These are phyloP conservation scores for Hypoxylon sp. DNA, from an alignment of 2,329 filamentous ascomycete species.

Conservation along the genomic window DNA sequence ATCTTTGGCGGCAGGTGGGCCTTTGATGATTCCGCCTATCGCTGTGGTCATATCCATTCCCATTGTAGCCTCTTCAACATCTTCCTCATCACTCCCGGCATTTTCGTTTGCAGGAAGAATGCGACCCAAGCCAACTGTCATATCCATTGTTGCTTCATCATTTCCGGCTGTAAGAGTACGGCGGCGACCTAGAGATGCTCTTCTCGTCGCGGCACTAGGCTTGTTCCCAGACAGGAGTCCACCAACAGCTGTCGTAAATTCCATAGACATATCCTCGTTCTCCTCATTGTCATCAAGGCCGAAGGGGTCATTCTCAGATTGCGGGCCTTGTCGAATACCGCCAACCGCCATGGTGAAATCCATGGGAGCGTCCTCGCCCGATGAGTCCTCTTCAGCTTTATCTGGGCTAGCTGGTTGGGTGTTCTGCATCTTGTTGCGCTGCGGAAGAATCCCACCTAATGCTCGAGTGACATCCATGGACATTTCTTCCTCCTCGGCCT, in stretches of 20 bases:
- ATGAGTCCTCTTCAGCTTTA: constrained; percentile 55
- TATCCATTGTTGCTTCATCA: constrained; percentile 73
- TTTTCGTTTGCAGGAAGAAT: constrained; percentile 62
- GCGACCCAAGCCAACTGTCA: constrained; percentile 71
- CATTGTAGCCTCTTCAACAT: constrained; percentile 61
- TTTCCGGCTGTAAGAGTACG: constrained; percentile 55
- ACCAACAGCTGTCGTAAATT: constrained; percentile 77
- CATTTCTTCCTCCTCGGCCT: constrained; percentile 73
- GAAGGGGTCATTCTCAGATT: constrained; percentile 45
- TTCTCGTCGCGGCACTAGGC: constrained; percentile 50
- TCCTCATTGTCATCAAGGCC: constrained; percentile 59
- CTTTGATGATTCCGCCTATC: constrained; percentile 72
- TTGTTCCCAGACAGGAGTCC: constrained; percentile 62
- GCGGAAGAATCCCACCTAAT: constrained; percentile 81
- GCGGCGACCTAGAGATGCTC: constrained; percentile 46
- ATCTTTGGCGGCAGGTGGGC: constrained; percentile 56
- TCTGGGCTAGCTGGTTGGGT: constrained; percentile 45
- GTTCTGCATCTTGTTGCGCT: constrained; percentile 51
- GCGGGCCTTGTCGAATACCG: constrained; percentile 67
- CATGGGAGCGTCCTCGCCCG: constrained; percentile 80
- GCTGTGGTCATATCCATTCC: constrained; percentile 79
- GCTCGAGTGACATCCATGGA: constrained; percentile 95
- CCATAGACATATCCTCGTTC: constrained; percentile 84
- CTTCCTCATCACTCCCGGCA: constrained; percentile 55
- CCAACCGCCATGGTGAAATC: constrained; percentile 87